Conservation (phyloP, 208 protist genomes). For the Porcisia hertigi region DNA sequence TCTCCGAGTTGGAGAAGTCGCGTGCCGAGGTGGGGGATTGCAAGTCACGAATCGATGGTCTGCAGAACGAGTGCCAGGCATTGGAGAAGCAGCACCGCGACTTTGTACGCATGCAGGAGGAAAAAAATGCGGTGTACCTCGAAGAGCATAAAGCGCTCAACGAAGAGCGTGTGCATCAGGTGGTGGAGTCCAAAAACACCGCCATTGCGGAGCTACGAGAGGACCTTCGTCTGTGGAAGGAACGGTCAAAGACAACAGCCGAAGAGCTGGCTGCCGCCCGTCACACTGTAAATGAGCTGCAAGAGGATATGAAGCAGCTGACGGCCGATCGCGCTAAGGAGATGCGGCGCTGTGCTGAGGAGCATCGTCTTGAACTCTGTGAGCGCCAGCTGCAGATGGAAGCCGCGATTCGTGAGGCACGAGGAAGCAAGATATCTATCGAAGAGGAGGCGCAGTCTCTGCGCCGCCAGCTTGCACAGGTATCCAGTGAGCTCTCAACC, state of each 20-base stretch:
- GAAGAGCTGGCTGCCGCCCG: constrained; percentile 63
- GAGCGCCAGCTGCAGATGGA: constrained; percentile 75
- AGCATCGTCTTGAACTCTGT: constrained; percentile 73
- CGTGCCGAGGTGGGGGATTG: constrained; percentile 16
- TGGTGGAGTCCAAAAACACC: constrained; percentile 52
- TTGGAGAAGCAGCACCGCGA: constrained; percentile 58
- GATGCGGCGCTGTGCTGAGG: constrained; percentile 58
- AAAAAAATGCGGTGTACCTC: constrained; percentile 29
- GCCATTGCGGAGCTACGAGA: constrained; percentile 56
- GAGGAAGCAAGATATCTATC: constrained; percentile 51
- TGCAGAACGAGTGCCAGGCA: constrained; percentile 25
- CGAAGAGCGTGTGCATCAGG: constrained; percentile 58
- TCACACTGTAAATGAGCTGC: constrained; percentile 37
- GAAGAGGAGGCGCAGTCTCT: constrained; percentile 81
- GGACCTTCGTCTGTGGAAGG: constrained; percentile 48
- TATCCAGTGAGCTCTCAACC: constrained; percentile 69
- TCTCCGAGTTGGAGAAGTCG: constrained; percentile 28
- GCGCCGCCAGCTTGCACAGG: constrained; percentile 61
- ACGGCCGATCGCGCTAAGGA: constrained; percentile 54
- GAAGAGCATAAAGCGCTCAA: constrained; percentile 42
- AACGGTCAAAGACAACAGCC: constrained; percentile 37
- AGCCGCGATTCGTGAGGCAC: constrained; percentile 63
- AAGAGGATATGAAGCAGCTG: constrained; percentile 59
- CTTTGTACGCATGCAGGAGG: constrained; percentile 51
- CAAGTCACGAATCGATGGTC: constrained; percentile 13